Conservation (phyloP, 2,329 filamentous ascomycete species). For the Aspergillus pseudoviridinutans region DNA sequence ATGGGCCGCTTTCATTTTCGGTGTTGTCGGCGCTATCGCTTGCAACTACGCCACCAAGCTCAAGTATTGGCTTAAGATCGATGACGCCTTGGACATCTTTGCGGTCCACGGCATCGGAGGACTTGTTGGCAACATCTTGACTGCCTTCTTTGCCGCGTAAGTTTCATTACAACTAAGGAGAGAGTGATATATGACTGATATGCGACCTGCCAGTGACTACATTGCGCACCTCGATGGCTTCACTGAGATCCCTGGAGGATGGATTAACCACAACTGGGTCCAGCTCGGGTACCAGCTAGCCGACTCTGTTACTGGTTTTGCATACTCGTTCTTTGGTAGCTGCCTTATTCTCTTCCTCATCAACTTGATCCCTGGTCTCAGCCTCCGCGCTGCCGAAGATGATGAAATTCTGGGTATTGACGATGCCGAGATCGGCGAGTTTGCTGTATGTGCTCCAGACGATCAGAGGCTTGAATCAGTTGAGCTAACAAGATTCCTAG, state of each 20-base stretch:
- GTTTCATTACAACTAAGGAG: conserved; percentile 17
- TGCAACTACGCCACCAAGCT: conserved; percentile 91
- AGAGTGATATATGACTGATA: conserved; percentile 8
- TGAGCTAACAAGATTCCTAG: conserved; percentile 25
- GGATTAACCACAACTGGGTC: conserved; percentile 78
- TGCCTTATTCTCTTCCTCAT: conserved; percentile 76
- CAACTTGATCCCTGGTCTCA: conserved; percentile 72
- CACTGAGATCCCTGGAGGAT: conserved; percentile 67
- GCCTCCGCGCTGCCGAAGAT: conserved; percentile 69
- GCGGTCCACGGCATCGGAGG: conserved; percentile 77
- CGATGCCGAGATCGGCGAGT: conserved; percentile 87
- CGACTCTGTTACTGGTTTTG: conserved; percentile 70
- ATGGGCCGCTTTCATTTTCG: conserved; percentile 79
- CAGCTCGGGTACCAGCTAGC: conserved; percentile 81
- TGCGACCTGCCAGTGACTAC: conserved; percentile 54
- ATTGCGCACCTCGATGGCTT: conserved; percentile 75
- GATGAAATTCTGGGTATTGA: conserved; percentile 83
- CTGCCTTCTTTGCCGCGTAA: conserved; percentile 75
- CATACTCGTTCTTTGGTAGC: conserved; percentile 74
- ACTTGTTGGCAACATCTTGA: conserved; percentile 72
- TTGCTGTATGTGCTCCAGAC: conserved; percentile 56
- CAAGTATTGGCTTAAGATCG: conserved; percentile 75
- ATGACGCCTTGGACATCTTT: conserved; percentile 86
- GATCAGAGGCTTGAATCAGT: neutral
- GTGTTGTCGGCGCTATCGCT: conserved; percentile 68